Percentiles rank a stretch among this genome's conserved stretches.
These are phyloP conservation scores for Lachnellula willkommii DNA, from an alignment of 2,329 filamentous ascomycete species.

Conservation along the genomic window DNA sequence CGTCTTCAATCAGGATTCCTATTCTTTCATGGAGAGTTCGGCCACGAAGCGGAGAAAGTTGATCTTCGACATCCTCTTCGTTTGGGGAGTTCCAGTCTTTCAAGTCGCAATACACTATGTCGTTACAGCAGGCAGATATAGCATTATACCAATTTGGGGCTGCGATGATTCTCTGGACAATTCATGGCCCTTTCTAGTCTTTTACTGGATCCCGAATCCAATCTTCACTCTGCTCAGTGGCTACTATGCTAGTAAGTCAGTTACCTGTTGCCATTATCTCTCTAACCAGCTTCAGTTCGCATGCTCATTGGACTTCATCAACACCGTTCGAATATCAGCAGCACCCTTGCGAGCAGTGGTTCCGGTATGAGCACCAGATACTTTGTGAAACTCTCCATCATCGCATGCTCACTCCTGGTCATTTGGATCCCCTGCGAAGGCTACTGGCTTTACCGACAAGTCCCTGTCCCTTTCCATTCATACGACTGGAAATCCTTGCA, in stretches of 20 bases:
- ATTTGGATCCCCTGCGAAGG: conserved; percentile 48
- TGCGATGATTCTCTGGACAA: conserved; percentile 49
- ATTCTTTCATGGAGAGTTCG: conserved; percentile 45
- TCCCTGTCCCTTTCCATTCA: conserved; percentile 30
- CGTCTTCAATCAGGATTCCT: conserved; percentile 55
- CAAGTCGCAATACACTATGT: conserved; percentile 53
- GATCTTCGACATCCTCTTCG: conserved; percentile 49
- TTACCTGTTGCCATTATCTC: background rate
- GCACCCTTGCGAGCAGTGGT: conserved; percentile 46
- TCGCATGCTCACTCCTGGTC: conserved; percentile 46
- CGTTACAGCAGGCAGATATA: conserved; percentile 54
- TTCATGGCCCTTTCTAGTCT: conserved; percentile 52
- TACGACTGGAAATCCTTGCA: conserved; percentile 53
- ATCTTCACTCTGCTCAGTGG: conserved; percentile 47
- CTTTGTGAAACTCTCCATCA: conserved; percentile 56
- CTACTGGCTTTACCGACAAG: conserved; percentile 49
- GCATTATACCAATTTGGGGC: conserved; percentile 52
- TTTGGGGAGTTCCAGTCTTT: conserved; percentile 49
- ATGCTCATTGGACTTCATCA: conserved; percentile 55
- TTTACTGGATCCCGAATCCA: conserved; percentile 52
- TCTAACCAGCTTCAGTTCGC: conserved; percentile 41
- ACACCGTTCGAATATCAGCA: conserved; percentile 53
- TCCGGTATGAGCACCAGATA: conserved; percentile 51
- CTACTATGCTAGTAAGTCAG: conserved; percentile 52
- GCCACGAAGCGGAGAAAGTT: conserved; percentile 42